Conservation (phyloP, 129 eudicot species). For the Sambucus nigra region DNA sequence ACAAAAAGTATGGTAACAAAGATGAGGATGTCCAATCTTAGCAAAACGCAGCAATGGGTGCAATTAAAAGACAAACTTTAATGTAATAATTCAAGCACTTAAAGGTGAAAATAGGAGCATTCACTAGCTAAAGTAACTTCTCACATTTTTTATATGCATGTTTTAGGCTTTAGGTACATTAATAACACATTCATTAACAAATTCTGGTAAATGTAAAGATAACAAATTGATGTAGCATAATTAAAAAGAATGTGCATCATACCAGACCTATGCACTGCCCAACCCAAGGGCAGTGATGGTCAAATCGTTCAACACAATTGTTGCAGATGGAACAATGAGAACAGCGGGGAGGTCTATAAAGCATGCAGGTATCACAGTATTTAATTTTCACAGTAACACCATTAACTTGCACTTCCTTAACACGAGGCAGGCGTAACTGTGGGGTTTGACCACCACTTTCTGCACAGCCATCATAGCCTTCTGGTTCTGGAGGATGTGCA, state of each 20-base stretch:
- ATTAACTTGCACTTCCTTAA: constrained; percentile 95
- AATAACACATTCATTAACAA: no score
- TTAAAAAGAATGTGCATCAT: constrained; percentile 19
- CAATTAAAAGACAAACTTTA: no score
- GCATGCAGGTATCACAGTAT: constrained; percentile 99
- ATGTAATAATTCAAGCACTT: no score
- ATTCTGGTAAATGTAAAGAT: no score
- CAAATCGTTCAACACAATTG: constrained; percentile 95
- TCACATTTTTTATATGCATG: no score
- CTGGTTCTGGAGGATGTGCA: constrained; percentile 99
- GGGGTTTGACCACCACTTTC: constrained; percentile 90
- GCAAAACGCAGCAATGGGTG: no score
- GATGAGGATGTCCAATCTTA: no score
- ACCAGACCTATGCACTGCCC: constrained; percentile 99
- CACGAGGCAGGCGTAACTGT: constrained; percentile 78
- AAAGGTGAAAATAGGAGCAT: no score
- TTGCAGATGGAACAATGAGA: constrained; percentile 99
- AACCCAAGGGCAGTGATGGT: constrained; percentile 99
- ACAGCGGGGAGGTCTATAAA: constrained; percentile 98
- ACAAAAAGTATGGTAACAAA: no score
- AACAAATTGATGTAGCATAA: neutral
- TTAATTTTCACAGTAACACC: constrained; percentile 85
- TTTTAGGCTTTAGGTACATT: no score
- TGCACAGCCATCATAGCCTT: constrained; percentile 59
- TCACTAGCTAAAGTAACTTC: no score